These are phyloP conservation scores for Colletotrichum orchidophilum DNA, from an alignment of 2,329 filamentous ascomycete genomes.

Conservation along the genomic window DNA sequence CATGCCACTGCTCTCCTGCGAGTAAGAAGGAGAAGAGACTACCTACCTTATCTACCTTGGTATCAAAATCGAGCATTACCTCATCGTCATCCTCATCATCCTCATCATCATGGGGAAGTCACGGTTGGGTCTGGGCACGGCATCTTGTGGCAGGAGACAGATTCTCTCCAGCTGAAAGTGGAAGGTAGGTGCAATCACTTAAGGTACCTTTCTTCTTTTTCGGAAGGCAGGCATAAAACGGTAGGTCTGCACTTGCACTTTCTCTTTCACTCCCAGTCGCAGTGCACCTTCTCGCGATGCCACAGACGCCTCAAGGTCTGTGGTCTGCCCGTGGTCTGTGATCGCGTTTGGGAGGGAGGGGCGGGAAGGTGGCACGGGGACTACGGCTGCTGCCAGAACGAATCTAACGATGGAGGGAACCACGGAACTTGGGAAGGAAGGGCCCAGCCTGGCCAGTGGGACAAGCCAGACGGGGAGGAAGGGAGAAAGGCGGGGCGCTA, in stretches of 20 bases:
- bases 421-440: not conserved
- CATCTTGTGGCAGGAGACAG: too few relatives aligned
- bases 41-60: too few relatives aligned
- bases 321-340: not conserved
- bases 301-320: not conserved
- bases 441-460: not conserved
- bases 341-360: constrained; percentile 15
- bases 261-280: not conserved
- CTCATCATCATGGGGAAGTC: too few relatives aligned
- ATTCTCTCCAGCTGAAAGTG: too few relatives aligned
- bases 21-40: too few relatives aligned
- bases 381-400: not conserved
- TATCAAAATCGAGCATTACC: too few relatives aligned
- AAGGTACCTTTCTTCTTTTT: not conserved
- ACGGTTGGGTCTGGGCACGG: too few relatives aligned
- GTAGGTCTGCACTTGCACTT: not conserved
- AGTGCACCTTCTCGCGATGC: not conserved
- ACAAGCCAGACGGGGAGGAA: not conserved
- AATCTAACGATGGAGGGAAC: not conserved
- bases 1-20: too few relatives aligned
- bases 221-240: not conserved
- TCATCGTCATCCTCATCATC: too few relatives aligned
- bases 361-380: constrained; percentile 24
- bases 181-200: too few relatives aligned
- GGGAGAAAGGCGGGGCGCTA: constrained; percentile 4